These are phyloP conservation scores for Colletotrichum coccodes DNA, from an alignment of 2,329 filamentous ascomycete species.

Conservation along the genomic window DNA sequence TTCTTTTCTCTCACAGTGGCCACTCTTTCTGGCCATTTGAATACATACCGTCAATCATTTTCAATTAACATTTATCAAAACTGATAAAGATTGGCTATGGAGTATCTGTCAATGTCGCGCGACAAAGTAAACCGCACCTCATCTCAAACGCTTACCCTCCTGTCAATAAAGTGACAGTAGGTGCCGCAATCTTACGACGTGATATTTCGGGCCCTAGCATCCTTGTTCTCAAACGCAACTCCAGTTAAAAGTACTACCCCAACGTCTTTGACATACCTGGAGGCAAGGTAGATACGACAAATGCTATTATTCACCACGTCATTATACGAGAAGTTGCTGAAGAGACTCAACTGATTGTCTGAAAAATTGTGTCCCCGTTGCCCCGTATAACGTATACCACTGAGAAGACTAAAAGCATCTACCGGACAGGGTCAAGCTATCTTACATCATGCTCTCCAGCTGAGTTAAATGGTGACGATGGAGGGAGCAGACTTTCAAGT, in stretches of 20 bases:
- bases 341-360: slow-evolving; percentile 1
- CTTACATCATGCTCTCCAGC: background rate
- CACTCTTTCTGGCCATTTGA: too few species aligned
- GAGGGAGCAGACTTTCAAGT: background rate
- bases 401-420: background rate
- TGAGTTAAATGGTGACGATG: background rate
- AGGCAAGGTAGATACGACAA: background rate
- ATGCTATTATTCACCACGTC: background rate
- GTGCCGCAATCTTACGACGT: background rate
- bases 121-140: background rate
- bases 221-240: slow-evolving; percentile 2
- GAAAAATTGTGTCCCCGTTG: background rate
- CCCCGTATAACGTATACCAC: background rate
- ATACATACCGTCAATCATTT: too few species aligned
- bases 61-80: too few species aligned
- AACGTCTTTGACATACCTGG: slow-evolving; percentile 10
- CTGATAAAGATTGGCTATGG: too few species aligned
- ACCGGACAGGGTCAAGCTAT: background rate
- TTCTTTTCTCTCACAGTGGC: too few species aligned
- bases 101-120: background rate
- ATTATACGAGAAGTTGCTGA: slow-evolving; percentile 7
- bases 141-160: background rate
- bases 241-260: background rate
- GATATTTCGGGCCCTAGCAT: background rate
- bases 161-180: background rate